Conservation (phyloP, 352 stramenopile species). For the Pilasporangium apinafurcum region DNA sequence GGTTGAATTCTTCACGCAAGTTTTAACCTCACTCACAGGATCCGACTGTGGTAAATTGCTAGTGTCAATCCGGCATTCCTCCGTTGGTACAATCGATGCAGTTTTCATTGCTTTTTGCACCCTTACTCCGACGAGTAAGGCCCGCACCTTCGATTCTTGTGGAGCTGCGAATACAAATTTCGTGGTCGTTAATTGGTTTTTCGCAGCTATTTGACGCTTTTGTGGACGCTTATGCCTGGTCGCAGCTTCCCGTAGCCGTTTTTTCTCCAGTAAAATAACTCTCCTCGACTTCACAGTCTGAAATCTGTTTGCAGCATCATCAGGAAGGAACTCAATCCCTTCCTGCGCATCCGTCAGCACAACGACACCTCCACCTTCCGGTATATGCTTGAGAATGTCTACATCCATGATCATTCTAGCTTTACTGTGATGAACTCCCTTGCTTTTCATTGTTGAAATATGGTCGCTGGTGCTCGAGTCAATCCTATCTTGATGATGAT, state of each 20-base stretch:
- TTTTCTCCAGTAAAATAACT: slow-evolving; percentile 16
- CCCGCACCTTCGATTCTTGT: background rate
- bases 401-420: background rate
- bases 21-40: no score
- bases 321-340: slow-evolving; percentile 4
- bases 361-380: slow-evolving; percentile 8
- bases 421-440: slow-evolving; percentile 1
- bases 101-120: background rate
- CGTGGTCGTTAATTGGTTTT: background rate
- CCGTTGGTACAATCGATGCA: background rate
- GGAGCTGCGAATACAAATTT: slow-evolving; percentile 1
- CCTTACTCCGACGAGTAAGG: background rate
- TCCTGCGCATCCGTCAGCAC: slow-evolving; percentile 9
- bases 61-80: no score
- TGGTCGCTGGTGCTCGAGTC: background rate
- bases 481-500: background rate
- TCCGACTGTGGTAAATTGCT: no score
- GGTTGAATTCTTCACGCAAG: no score
- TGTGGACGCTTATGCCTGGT: background rate
- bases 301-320: slow-evolving; percentile 9
- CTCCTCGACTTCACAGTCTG: slow-evolving; percentile 24
- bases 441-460: background rate
- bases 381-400: slow-evolving; percentile 8
- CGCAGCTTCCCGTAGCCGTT: slow-evolving; percentile 5
- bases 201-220: background rate